phyloP scores from a whole-genome alignment of 495 filamentous ascomycete species.

The Jackrogersella multiformis region DNA sequence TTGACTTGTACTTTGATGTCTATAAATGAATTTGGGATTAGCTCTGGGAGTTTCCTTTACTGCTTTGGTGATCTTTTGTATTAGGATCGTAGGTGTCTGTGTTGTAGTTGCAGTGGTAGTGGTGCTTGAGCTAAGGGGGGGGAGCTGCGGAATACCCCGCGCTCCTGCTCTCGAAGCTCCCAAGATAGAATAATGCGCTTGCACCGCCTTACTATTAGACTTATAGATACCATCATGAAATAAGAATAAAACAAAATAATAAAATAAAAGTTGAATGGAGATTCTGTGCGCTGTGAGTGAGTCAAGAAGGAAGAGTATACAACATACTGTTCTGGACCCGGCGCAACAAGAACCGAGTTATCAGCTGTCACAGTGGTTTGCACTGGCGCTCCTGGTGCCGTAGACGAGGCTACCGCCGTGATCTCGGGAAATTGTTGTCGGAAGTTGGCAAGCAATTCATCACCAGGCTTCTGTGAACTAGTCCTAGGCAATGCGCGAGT shows the following conservation, averaged over 20 bases:
- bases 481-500: slow-evolving; percentile 61
- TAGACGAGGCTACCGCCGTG: slow-evolving; percentile 47
- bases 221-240: slow-evolving; percentile 5
- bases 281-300: slow-evolving; percentile 3
- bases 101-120: slow-evolving; percentile 26
- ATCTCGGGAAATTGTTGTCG: slow-evolving; percentile 80
- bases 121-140: slow-evolving; percentile 30
- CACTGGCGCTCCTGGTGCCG: slow-evolving; percentile 44
- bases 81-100: slow-evolving; percentile 18
- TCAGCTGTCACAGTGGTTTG: slow-evolving; percentile 50
- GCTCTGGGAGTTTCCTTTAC: slow-evolving; percentile 9
- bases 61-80: neutral
- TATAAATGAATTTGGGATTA: slow-evolving; percentile 34
- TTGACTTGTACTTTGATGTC: slow-evolving; percentile 52
- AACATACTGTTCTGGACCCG: slow-evolving; percentile 62
- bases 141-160: slow-evolving; percentile 41
- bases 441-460: slow-evolving; percentile 85
- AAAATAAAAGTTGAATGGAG: too few relatives aligned
- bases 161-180: slow-evolving; percentile 21
- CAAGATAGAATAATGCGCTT: slow-evolving; percentile 42
- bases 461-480: slow-evolving; percentile 85
- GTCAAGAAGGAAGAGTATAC: slow-evolving; percentile 17
- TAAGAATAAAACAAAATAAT: slow-evolving; percentile 9
- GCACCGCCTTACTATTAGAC: slow-evolving; percentile 35
- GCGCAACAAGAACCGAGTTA: slow-evolving; percentile 52